These are phyloP conservation scores for Calonectria ilicicola DNA, from an alignment of 2,329 filamentous ascomycete species.

Conservation along the genomic window DNA sequence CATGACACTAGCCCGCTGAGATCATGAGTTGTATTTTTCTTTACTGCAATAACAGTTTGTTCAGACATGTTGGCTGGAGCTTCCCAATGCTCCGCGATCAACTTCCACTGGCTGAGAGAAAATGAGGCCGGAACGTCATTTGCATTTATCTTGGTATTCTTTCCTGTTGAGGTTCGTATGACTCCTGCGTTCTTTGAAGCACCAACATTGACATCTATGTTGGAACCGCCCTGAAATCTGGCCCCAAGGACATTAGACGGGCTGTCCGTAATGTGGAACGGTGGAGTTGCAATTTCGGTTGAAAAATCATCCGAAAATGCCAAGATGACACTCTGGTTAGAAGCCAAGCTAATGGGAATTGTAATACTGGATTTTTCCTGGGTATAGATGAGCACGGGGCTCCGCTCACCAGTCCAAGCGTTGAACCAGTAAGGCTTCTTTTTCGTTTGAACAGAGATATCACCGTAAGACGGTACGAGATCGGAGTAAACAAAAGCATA, in stretches of 20 bases:
- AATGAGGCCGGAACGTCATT: background rate
- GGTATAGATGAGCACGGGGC: background rate
- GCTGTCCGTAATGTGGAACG: background rate
- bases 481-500: slow-evolving; percentile 17
- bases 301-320: background rate
- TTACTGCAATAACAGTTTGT: background rate
- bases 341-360: slow-evolving; percentile 4
- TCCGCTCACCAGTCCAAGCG: slow-evolving; percentile 1
- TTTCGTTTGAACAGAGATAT: background rate
- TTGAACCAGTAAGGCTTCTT: background rate
- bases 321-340: slow-evolving; percentile 11
- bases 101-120: background rate
- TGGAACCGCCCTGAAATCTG: background rate
- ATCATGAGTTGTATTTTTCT: background rate
- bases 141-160: background rate
- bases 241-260: background rate
- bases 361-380: background rate
- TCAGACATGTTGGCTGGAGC: background rate
- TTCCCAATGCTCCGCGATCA: slow-evolving; percentile 15
- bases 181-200: background rate
- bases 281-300: background rate
- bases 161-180: background rate
- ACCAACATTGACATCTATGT: background rate
- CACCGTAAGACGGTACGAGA: background rate
- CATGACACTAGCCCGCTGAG: background rate